Percentiles rank a stretch among this genome's conserved stretches.
Evolutionary conservation across 768 basidiomycete species (phyloP).

Genomic region (Agrocybe praecox): DNA sequence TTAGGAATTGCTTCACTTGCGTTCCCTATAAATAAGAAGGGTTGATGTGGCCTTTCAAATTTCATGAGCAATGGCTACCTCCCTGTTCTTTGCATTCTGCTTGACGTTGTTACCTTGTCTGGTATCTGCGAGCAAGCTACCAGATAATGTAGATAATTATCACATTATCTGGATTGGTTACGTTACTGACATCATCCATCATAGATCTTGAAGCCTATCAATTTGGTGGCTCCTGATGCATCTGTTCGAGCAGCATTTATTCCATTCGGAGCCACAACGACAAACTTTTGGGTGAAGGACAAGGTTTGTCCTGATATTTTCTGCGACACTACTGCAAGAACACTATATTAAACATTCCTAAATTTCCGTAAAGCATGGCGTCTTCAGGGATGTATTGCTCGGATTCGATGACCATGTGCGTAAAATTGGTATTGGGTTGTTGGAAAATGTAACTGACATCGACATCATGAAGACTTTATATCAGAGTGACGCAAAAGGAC

Average conservation of each 20-base stretch:
- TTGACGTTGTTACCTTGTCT: neutral
- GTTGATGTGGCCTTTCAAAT: neutral
- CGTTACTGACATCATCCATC: conserved; percentile 1
- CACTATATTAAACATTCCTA: neutral
- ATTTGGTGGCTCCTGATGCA: conserved; percentile 37
- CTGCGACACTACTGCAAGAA: neutral
- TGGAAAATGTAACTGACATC: neutral
- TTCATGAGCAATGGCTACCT: conserved; percentile 3
- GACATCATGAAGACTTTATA: conserved; percentile 29
- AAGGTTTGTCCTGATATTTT: conserved; percentile 23
- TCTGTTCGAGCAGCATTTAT: conserved; percentile 46
- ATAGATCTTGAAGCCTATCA: conserved; percentile 30
- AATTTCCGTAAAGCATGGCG: conserved; percentile 26
- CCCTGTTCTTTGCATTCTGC: neutral
- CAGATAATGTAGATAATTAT: conserved; percentile 7
- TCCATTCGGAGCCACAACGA: conserved; percentile 44
- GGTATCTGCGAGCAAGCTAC: conserved; percentile 2
- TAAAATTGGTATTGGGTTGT: neutral
- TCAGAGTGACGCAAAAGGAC: conserved; percentile 33
- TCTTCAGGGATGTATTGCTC: conserved; percentile 47
- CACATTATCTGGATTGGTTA: too few species aligned
- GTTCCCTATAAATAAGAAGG: neutral
- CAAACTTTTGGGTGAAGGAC: conserved; percentile 51
- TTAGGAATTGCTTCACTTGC: neutral
- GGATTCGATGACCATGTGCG: conserved; percentile 47